Evolutionary conservation across 2,329 filamentous ascomycete genomes (phyloP).

Genomic region (Tympanopsis confertula): DNA sequence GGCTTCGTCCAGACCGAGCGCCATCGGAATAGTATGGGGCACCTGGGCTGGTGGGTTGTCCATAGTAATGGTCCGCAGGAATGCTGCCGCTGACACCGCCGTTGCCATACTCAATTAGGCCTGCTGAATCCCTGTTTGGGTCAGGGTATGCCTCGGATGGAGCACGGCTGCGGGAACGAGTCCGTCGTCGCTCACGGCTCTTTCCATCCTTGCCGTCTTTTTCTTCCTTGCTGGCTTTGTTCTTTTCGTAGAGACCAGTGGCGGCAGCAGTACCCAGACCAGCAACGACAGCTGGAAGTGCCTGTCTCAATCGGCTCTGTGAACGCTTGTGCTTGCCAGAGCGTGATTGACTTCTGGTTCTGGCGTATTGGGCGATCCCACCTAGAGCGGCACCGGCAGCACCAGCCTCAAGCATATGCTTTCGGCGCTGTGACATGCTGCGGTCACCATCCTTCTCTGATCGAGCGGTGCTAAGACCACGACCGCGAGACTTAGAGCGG

Average conservation of each 20-base stretch:
- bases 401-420: constrained; percentile 48
- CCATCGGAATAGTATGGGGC: constrained; percentile 24
- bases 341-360: constrained; percentile 42
- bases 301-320: constrained; percentile 40
- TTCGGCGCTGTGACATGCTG: constrained; percentile 36
- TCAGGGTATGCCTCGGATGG: constrained; percentile 25
- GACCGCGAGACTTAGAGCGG: constrained; percentile 27
- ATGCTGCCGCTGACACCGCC: constrained; percentile 47
- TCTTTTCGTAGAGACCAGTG: constrained; percentile 50
- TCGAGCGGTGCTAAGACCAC: constrained; percentile 22
- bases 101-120: constrained; percentile 52
- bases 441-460: constrained; percentile 13
- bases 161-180: constrained; percentile 26
- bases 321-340: constrained; percentile 20
- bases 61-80: constrained; percentile 29
- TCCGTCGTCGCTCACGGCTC: constrained; percentile 14
- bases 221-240: constrained; percentile 29
- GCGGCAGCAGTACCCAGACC: constrained; percentile 49
- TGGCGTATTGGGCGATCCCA: constrained; percentile 42
- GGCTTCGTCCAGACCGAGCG: constrained; percentile 14
- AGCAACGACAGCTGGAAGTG: constrained; percentile 46
- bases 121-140: constrained; percentile 31
- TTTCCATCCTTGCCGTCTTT: constrained; percentile 26
- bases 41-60: constrained; percentile 20
- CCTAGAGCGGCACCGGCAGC: constrained; percentile 50